These are phyloP conservation scores for Polyplosphaeria fusca DNA, from an alignment of 495 filamentous ascomycete species.

Conservation along the genomic window DNA sequence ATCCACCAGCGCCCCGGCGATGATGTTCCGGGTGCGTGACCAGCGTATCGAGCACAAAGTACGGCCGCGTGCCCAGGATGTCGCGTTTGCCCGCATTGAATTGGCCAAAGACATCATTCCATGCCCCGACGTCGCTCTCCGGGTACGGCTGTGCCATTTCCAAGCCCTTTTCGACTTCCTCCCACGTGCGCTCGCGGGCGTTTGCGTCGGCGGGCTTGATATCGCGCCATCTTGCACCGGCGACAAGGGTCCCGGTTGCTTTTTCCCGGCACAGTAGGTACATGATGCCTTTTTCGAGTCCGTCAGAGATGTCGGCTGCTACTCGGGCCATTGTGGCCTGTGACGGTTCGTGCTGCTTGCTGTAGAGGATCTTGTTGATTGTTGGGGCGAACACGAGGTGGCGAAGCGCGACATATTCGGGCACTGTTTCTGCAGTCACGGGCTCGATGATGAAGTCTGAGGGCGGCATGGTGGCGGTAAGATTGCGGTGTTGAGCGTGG, in stretches of 20 bases:
- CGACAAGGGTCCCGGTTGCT: not conserved
- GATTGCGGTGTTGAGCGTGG: too few species aligned
- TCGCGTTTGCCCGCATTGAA: not conserved
- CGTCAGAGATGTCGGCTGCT: not conserved
- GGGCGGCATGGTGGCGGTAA: too few species aligned
- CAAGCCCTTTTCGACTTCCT: not conserved
- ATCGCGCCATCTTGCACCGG: not conserved
- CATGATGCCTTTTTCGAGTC: not conserved
- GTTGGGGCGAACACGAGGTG: not conserved
- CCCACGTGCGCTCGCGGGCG: not conserved
- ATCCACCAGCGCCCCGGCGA: not conserved
- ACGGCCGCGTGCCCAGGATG: not conserved
- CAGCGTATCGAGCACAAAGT: not conserved
- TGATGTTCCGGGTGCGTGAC: not conserved
- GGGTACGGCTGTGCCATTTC: not conserved
- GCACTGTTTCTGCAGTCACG: too few species aligned
- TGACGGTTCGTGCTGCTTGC: not conserved
- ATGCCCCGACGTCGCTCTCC: not conserved
- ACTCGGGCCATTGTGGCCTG: not conserved
- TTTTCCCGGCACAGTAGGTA: not conserved
- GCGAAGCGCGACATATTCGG: not conserved
- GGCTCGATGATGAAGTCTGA: too few species aligned
- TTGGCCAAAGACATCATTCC: not conserved
- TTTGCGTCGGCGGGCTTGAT: not conserved
- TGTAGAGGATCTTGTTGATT: constrained; percentile 1